Evolutionary conservation across 106 monocot genomes (phyloP), one percentile per base, ranked within the genome.

Genomic region (Apostasia ramifera): DNA sequence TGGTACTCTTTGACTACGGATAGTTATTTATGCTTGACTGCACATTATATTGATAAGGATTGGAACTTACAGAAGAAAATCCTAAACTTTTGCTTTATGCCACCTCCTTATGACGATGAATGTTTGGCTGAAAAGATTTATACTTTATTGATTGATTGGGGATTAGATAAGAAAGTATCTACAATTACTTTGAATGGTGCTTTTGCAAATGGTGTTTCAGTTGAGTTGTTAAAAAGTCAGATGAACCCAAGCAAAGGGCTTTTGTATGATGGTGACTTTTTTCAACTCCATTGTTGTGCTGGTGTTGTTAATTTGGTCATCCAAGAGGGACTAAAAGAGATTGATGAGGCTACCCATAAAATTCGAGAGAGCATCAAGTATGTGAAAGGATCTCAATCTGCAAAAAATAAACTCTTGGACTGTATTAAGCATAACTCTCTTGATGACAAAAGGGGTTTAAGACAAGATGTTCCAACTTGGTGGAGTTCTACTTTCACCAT

Each of bases 1-100:
- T 81, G 72, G 76, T 57, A 55, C 38, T 71, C 71, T 9, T 46
- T 71, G 59, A 47, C 57, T 58, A 53, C 71, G n/a, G 57, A 71
- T 42, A n/a, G 5, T 41, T 71, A 57, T 71, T 47, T 71, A 15
- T 59, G 71, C 44, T 56, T 71, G 45, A 71, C 26, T n/a, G 57
- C 57, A 9, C 71, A 71, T 71, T 71, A 59, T 57, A 65, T 71
- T 59, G 71, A 71, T 59, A 59, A 57, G 37, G 59, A 71, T 6
- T 71, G 71, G 71, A 43, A 46, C 40, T 49, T 71, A 15, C 42
- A 71, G 44, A 71, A 71, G 59, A 57, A 46, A 59, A 49, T 71
- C 12, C 47, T 71, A 48, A 71, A 46, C 56, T 71, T 57, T 47
- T 37, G 38, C 40, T 71, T 71, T 2, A 71, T 57, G 55, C 58